Conservation (phyloP, 768 basidiomycete genomes). For the Leucosporidium yakuticum region DNA sequence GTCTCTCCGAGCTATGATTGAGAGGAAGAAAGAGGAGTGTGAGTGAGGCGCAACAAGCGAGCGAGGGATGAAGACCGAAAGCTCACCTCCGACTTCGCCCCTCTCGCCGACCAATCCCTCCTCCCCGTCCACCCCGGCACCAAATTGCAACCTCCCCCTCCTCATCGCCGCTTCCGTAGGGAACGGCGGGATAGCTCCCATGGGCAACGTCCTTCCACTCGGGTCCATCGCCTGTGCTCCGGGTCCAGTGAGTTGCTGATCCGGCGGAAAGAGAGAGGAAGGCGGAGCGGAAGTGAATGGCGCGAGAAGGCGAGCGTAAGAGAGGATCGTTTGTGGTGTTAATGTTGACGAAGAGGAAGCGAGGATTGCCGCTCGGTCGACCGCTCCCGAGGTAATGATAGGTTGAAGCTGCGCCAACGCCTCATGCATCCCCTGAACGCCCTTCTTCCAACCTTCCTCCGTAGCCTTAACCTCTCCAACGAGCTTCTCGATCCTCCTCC, state of each 20-base stretch:
- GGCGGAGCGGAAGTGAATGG: slow-evolving; percentile 37
- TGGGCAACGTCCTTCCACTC: slow-evolving; percentile 23
- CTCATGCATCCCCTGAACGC: neutral
- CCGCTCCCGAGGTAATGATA: slow-evolving; percentile 11
- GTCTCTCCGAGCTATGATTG: no score
- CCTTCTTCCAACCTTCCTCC: neutral
- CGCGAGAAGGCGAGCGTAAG: slow-evolving; percentile 34
- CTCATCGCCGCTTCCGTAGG: slow-evolving; percentile 37
- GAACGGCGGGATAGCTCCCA: slow-evolving; percentile 35
- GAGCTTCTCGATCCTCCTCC: slow-evolving; percentile 15
- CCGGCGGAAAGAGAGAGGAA: slow-evolving; percentile 2
- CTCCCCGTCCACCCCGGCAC: slow-evolving; percentile 5
- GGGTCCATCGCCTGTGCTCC: slow-evolving; percentile 11
- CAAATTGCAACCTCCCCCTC: slow-evolving; percentile 33
- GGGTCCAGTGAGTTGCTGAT: slow-evolving; percentile 1
- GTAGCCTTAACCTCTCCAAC: neutral
- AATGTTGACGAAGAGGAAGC: neutral
- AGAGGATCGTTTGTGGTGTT: slow-evolving; percentile 17
- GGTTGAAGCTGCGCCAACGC: slow-evolving; percentile 8
- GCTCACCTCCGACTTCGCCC: slow-evolving; percentile 30
- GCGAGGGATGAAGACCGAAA: no score
- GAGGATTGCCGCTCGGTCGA: slow-evolving; percentile 13
- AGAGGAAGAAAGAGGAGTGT: no score
- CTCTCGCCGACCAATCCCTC: slow-evolving; percentile 25
- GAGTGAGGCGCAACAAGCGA: no score